phyloP scores from a whole-genome alignment of 768 basidiomycete genomes.

The Xerocomus potaroensis region DNA sequence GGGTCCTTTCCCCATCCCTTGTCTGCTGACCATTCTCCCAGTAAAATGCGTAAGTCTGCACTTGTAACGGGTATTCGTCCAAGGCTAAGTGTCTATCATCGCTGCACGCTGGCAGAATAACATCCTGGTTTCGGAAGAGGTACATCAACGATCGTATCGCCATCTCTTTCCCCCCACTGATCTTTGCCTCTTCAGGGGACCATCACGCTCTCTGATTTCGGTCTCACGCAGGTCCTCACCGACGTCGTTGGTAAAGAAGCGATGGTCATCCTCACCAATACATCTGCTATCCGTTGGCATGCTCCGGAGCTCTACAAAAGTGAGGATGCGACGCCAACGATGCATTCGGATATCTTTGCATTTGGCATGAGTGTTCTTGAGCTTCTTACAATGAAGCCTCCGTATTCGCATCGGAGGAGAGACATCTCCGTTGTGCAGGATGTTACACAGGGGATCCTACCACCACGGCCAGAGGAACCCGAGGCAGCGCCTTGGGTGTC shows the following conservation, averaged over 20 bases:
- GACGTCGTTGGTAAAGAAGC: constrained; percentile 49
- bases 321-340: constrained; percentile 39
- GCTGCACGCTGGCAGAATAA: constrained; percentile 44
- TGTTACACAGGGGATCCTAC: constrained; percentile 37
- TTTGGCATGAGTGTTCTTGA: constrained; percentile 61
- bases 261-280: constrained; percentile 42
- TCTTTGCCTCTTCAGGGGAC: constrained; percentile 37
- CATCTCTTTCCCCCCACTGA: neutral
- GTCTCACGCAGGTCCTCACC: constrained; percentile 57
- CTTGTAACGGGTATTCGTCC: neutral
- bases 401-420: constrained; percentile 46
- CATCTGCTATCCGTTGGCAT: constrained; percentile 52
- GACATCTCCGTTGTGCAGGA: constrained; percentile 49
- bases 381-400: constrained; percentile 47
- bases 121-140: constrained; percentile 51
- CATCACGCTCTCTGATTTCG: constrained; percentile 60
- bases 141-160: constrained; percentile 21
- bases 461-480: constrained; percentile 39
- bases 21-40: constrained; percentile 19
- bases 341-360: constrained; percentile 51
- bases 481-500: constrained; percentile 37
- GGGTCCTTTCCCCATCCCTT: neutral
- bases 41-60: constrained; percentile 55
- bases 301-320: constrained; percentile 56
- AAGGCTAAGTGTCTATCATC: constrained; percentile 4